Conservation (phyloP, 108 stramenopile genomes). For the Seminavis robusta region DNA sequence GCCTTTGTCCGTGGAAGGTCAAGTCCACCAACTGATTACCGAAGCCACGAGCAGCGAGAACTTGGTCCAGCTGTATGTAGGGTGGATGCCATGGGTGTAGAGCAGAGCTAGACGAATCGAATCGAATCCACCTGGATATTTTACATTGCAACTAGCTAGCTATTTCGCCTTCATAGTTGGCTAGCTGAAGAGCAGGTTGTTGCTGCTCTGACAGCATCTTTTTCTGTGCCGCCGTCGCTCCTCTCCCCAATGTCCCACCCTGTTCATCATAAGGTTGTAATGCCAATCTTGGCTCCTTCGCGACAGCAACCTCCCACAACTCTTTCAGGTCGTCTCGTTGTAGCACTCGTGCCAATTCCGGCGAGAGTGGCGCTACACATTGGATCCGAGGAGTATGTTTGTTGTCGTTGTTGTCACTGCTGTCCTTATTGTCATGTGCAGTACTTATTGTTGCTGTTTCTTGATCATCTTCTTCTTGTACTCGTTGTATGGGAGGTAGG, state of each 20-base stretch:
- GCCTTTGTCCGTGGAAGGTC: constrained; percentile 86
- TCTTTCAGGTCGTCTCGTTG: constrained; percentile 14
- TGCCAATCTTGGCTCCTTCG: constrained; percentile 29
- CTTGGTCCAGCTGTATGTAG: constrained; percentile 83
- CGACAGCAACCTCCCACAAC: constrained; percentile 38
- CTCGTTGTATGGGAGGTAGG: too few species aligned
- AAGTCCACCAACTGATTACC: constrained; percentile 82
- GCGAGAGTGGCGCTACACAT: constrained; percentile 45
- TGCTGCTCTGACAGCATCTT: too few species aligned
- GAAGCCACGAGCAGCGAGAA: constrained; percentile 86
- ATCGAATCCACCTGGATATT: too few species aligned
- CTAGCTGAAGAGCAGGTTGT: too few species aligned
- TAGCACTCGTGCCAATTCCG: constrained; percentile 24
- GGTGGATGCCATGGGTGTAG: constrained; percentile 91
- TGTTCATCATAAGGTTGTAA: constrained; percentile 39
- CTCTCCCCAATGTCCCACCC: too few species aligned
- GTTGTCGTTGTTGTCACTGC: constrained; percentile 13
- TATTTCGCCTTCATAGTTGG: too few species aligned
- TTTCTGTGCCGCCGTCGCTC: too few species aligned
- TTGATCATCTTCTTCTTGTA: constrained; percentile 4
- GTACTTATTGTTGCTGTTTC: constrained; percentile 2
- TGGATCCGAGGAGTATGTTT: too few species aligned
- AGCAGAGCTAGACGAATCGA: too few species aligned
- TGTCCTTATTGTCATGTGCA: background rate
- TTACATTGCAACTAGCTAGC: too few species aligned